phyloP scores from a whole-genome alignment of 2,329 filamentous ascomycete genomes.

The Neoascochyta sp. region DNA sequence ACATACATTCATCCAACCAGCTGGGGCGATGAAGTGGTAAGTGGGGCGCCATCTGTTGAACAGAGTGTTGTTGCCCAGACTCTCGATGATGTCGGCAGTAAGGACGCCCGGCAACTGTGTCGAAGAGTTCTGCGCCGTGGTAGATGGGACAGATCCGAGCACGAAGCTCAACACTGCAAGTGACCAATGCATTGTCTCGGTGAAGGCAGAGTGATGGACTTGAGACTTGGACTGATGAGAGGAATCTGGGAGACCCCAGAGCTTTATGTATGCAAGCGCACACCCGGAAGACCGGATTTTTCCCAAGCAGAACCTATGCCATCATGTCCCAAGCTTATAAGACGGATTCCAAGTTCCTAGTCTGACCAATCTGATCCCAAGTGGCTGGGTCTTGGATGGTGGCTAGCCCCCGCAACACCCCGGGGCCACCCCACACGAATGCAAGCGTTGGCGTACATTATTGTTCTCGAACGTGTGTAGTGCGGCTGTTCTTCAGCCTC shows the following conservation, averaged over 20 bases:
- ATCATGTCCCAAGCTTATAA: slow-evolving; percentile 17
- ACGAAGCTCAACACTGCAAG: slow-evolving; percentile 22
- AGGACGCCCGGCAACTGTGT: slow-evolving; percentile 22
- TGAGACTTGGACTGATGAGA: slow-evolving; percentile 2
- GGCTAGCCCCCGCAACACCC: slow-evolving; percentile 20
- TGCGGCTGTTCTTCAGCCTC: slow-evolving; percentile 10
- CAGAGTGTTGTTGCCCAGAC: slow-evolving; percentile 46
- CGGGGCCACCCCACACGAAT: slow-evolving; percentile 16
- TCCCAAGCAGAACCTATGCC: slow-evolving; percentile 8
- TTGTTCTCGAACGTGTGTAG: slow-evolving; percentile 11
- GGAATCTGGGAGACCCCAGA: slow-evolving; percentile 4
- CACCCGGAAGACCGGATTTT: too few species aligned
- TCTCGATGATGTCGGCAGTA: slow-evolving; percentile 25
- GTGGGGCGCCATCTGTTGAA: slow-evolving; percentile 49
- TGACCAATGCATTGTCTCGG: slow-evolving; percentile 20
- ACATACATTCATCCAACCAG: slow-evolving; percentile 47
- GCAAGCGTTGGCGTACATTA: slow-evolving; percentile 13
- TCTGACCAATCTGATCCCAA: slow-evolving; percentile 16
- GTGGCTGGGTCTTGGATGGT: slow-evolving; percentile 12
- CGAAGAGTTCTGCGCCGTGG: slow-evolving; percentile 17
- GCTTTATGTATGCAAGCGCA: slow-evolving; percentile 18
- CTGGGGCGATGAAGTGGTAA: slow-evolving; percentile 47
- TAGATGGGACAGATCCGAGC: slow-evolving; percentile 17
- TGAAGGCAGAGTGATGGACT: neutral
- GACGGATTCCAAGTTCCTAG: too few species aligned